Evolutionary conservation across 495 filamentous ascomycete genomes (phyloP).

Genomic region (Lasiosphaeria miniovina): DNA sequence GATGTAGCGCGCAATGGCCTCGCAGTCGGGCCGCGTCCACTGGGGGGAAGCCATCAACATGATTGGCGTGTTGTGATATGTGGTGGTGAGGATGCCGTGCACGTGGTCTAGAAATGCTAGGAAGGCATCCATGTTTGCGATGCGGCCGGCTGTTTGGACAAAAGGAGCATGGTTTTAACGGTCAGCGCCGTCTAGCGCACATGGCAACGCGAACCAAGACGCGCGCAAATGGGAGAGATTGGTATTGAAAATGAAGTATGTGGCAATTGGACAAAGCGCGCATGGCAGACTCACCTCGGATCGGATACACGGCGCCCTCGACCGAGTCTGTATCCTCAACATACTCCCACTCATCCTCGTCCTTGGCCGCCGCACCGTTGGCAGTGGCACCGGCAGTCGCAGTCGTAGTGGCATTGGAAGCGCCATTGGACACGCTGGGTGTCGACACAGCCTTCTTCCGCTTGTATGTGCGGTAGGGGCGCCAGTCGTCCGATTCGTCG

Average conservation of each 20-base stretch:
- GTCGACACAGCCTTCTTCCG: slow-evolving; percentile 54
- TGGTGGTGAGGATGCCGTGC: slow-evolving; percentile 79
- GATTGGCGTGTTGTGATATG: slow-evolving; percentile 87
- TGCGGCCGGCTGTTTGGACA: slow-evolving; percentile 58
- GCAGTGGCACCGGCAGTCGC: slow-evolving; percentile 4
- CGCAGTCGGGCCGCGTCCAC: slow-evolving; percentile 81
- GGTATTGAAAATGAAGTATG: no score
- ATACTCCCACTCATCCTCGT: slow-evolving; percentile 51
- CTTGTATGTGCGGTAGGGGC: slow-evolving; percentile 77
- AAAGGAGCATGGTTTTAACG: background rate
- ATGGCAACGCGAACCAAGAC: no score
- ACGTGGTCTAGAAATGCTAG: slow-evolving; percentile 86
- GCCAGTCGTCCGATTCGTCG: slow-evolving; percentile 73
- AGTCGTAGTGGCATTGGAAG: background rate
- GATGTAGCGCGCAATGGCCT: slow-evolving; percentile 81
- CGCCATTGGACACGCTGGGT: background rate
- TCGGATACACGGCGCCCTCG: slow-evolving; percentile 86
- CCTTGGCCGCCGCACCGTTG: slow-evolving; percentile 19
- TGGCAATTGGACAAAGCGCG: background rate
- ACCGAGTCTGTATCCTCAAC: slow-evolving; percentile 85
- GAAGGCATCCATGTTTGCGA: slow-evolving; percentile 86
- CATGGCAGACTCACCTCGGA: slow-evolving; percentile 46
- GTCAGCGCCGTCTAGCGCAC: no score
- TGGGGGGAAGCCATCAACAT: slow-evolving; percentile 80
- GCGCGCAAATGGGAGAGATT: no score